phyloP scores from a whole-genome alignment of 2,329 filamentous ascomycete genomes.

The Cladosporium sphaerospermum region DNA sequence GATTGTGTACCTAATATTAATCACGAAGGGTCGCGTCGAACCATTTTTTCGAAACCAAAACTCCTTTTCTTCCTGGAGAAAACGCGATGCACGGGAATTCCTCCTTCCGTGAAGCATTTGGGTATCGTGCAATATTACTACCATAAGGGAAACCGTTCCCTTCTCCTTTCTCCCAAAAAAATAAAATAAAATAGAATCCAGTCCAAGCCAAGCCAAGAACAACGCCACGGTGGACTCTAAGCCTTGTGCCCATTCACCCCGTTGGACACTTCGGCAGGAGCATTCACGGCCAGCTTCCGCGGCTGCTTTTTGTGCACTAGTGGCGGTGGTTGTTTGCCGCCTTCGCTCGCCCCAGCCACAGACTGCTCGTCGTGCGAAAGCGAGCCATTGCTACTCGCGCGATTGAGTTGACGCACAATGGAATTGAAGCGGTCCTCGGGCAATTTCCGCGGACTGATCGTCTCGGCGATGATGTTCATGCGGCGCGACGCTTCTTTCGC shows the following conservation, averaged over 20 bases:
- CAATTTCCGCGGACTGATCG: constrained; percentile 1
- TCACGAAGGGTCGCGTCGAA: no score
- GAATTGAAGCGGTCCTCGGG: constrained; percentile 3
- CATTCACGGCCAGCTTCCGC: constrained; percentile 1
- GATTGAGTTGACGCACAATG: constrained; percentile 2
- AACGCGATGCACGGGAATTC: no score
- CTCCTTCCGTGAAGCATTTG: no score
- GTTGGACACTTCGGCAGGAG: neutral
- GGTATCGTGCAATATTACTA: no score
- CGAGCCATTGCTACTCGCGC: constrained; percentile 1
- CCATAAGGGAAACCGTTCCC: no score
- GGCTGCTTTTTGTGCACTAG: neutral
- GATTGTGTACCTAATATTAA: no score
- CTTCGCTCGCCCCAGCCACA: neutral
- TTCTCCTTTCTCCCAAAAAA: no score
- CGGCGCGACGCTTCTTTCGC: constrained; percentile 5
- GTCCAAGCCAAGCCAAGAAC: neutral
- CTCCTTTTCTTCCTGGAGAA: no score
- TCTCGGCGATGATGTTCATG: neutral
- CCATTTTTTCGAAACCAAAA: no score
- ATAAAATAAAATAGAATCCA: neutral
- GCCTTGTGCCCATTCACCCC: neutral
- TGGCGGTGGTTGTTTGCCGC: neutral
- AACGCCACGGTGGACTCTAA: neutral
- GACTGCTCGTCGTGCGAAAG: neutral